These are phyloP conservation scores for Paramarasmius palmivorus DNA, from an alignment of 1,284 basidiomycete species.

Conservation along the genomic window DNA sequence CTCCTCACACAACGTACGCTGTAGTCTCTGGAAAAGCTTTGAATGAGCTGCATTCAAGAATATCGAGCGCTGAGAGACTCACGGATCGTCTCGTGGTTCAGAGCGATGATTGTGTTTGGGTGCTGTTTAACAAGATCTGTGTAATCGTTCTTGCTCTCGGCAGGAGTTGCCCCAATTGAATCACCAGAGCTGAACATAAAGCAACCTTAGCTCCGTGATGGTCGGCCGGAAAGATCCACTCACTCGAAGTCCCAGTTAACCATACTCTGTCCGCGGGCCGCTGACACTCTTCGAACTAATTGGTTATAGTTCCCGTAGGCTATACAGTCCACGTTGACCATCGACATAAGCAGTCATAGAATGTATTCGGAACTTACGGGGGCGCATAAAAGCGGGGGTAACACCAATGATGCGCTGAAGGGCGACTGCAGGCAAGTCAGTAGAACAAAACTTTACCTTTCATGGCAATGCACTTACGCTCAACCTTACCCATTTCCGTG, in stretches of 20 bases:
- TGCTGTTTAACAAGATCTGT: conserved; percentile 26
- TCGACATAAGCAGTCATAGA: not conserved
- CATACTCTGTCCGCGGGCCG: conserved; percentile 36
- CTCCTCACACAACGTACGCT: conserved; percentile 26
- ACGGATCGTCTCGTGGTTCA: conserved; percentile 46
- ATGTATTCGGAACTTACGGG: conserved; percentile 14
- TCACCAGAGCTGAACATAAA: conserved; percentile 32
- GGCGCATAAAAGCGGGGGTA: conserved; percentile 36
- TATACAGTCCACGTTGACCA: conserved; percentile 8
- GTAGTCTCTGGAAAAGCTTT: conserved; percentile 34
- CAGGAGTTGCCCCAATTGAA: conserved; percentile 33
- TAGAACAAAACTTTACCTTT: not conserved
- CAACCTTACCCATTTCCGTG: conserved; percentile 24
- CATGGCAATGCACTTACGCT: conserved; percentile 19
- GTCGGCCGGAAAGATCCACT: conserved; percentile 9
- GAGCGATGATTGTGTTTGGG: conserved; percentile 39
- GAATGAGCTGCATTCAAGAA: not conserved
- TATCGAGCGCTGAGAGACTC: conserved; percentile 5
- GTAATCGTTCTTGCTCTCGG: conserved; percentile 32
- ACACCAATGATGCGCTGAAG: conserved; percentile 32
- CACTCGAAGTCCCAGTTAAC: conserved; percentile 48
- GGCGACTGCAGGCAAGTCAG: conserved; percentile 23
- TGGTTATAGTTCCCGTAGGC: conserved; percentile 41
- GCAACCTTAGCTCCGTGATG: not conserved
- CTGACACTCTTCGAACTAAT: conserved; percentile 29